phyloP scores from a whole-genome alignment of 805 yeast genomes.

The Metahyphopichia silvanorum region DNA sequence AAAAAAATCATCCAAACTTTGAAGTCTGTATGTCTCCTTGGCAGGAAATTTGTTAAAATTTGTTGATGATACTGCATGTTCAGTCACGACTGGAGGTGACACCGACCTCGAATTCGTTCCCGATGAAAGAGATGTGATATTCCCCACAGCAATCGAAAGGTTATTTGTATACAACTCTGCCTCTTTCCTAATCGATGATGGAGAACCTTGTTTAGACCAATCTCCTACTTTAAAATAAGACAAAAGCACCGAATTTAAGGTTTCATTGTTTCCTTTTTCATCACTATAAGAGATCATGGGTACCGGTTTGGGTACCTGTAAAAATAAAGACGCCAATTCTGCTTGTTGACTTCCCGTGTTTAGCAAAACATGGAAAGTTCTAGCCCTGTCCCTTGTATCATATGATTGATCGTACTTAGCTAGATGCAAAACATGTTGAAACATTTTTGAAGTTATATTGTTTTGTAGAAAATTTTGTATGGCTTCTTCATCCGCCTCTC shows the following conservation, averaged over 20 bases:
- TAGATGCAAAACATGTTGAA: conserved; percentile 57
- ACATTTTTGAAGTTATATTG: conserved; percentile 45
- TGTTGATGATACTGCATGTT: conserved; percentile 23
- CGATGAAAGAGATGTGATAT: conserved; percentile 10
- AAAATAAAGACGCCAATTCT: conserved; percentile 63
- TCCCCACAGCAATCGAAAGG: conserved; percentile 7
- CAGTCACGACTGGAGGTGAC: conserved; percentile 16
- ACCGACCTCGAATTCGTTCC: conserved; percentile 11
- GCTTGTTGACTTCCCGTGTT: conserved; percentile 38
- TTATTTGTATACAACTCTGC: conserved; percentile 13
- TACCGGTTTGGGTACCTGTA: conserved; percentile 75
- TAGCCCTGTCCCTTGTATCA: conserved; percentile 82
- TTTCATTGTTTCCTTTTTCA: conserved; percentile 8
- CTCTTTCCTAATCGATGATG: conserved; percentile 27
- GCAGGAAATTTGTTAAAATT: conserved; percentile 10
- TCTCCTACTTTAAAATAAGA: conserved; percentile 28
- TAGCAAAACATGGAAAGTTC: conserved; percentile 65
- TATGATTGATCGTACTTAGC: conserved; percentile 70
- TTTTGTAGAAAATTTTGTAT: conserved; percentile 8
- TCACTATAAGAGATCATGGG: conserved; percentile 40
- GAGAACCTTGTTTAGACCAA: conserved; percentile 41
- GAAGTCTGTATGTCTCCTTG: conserved; percentile 51
- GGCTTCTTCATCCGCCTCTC: conserved; percentile 9
- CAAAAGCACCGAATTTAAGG: conserved; percentile 5
- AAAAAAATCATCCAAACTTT: conserved; percentile 85